Conservation (phyloP, 345 rosid genomes). For the Sonneratia caseolaris region DNA sequence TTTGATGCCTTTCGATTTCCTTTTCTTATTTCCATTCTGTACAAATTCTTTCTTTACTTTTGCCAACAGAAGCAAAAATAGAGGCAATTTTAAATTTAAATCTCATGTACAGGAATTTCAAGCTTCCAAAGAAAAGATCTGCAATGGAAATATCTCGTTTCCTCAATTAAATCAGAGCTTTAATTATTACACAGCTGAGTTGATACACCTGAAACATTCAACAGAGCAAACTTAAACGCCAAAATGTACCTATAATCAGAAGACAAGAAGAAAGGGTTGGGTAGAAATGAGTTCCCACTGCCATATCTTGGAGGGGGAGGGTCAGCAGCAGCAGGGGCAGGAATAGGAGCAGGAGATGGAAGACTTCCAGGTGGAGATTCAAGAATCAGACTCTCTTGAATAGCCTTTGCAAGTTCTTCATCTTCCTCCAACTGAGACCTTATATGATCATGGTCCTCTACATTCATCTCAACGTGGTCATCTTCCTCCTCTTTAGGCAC, state of each 20-base stretch:
- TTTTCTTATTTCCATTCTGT: background rate
- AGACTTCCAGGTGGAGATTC: constrained; percentile 39
- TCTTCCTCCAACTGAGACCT: constrained; percentile 78
- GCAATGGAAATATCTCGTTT: background rate
- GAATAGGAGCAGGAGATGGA: constrained; percentile 39
- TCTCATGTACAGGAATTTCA: background rate
- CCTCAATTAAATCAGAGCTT: background rate
- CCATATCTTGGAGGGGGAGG: constrained; percentile 47
- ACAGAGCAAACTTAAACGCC: background rate
- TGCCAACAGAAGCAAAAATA: background rate
- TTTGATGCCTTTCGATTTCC: background rate
- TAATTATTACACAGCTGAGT: background rate
- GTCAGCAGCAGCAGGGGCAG: constrained; percentile 63
- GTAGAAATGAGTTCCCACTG: constrained; percentile 35
- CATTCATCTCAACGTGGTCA: background rate
- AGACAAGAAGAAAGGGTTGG: constrained; percentile 44
- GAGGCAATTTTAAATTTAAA: background rate
- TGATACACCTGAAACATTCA: background rate
- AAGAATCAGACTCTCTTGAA: constrained; percentile 65
- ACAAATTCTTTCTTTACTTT: background rate
- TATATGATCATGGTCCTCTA: constrained; percentile 2
- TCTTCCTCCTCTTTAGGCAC: constrained; percentile 3
- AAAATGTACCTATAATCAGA: constrained; percentile 48
- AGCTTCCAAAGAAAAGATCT: background rate
- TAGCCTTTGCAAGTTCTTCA: constrained; percentile 74